Evolutionary conservation across 2,329 filamentous ascomycete species (phyloP).

Genomic region (Penicillium sp.): DNA sequence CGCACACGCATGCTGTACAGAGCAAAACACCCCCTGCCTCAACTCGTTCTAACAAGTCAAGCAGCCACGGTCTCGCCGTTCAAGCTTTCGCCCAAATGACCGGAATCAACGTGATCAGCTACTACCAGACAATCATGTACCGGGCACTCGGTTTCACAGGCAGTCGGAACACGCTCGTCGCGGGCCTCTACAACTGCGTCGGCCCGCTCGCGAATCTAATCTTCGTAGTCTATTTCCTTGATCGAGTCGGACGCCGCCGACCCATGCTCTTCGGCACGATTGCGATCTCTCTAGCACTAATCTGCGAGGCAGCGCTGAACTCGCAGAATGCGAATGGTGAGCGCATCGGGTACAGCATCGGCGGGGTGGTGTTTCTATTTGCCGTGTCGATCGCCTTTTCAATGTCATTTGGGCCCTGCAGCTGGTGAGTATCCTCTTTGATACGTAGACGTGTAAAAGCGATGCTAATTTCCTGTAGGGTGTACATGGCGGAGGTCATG

Average conservation of each 20-base stretch:
- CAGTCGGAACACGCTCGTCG: slow-evolving; percentile 51
- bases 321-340: slow-evolving; percentile 45
- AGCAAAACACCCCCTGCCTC: neutral
- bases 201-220: slow-evolving; percentile 42
- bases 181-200: slow-evolving; percentile 58
- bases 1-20: slow-evolving; percentile 54
- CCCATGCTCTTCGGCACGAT: slow-evolving; percentile 53
- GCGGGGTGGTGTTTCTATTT: slow-evolving; percentile 64
- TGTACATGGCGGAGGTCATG: slow-evolving; percentile 64
- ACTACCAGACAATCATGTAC: slow-evolving; percentile 43
- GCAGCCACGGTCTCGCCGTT: slow-evolving; percentile 53
- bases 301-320: slow-evolving; percentile 58
- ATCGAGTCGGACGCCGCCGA: slow-evolving; percentile 50
- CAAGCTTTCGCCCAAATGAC: slow-evolving; percentile 61
- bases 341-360: slow-evolving; percentile 50
- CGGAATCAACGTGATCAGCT: slow-evolving; percentile 42
- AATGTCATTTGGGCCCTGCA: slow-evolving; percentile 53
- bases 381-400: slow-evolving; percentile 58
- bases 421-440: slow-evolving; percentile 20
- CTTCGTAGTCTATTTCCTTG: slow-evolving; percentile 56
- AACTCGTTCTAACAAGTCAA: neutral
- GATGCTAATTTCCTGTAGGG: slow-evolving; percentile 44
- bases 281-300: slow-evolving; percentile 54
- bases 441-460: neutral
- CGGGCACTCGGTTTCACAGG: slow-evolving; percentile 53